Base-by-base conservation (phyloP, 1,284 basidiomycete genomes). In the Inonotus obliquus region DNA sequence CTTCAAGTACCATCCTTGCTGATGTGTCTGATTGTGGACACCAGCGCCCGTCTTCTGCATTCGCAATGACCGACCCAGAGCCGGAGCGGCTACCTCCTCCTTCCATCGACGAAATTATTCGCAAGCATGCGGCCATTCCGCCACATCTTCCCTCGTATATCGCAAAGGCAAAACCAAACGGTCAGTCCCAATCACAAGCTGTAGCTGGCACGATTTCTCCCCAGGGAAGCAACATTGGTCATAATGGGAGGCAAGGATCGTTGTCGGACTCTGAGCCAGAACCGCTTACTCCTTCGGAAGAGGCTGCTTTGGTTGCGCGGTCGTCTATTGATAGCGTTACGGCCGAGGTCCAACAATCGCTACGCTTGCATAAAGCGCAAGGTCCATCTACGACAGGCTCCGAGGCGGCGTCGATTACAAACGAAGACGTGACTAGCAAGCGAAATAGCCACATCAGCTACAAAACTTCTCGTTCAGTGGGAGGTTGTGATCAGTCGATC, bases 261-360 rank as follows among this genome's bases (percentile, higher is more conserved):
- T 23, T 54, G 14, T 62, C 54, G 21, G 60, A 37, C 17, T 49
- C 48, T 29, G 48, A 57, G 21, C 47, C 54, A 9, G 60, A 62
- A 57, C 54, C 54, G 45, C 66, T 80, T 37, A 74, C 77, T 37
- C 74, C 77, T 23, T 78, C 80, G 59, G 85, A 87, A 61, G 86
- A 87, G 63, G 76, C 76, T 1, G 87, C 89, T 54, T 68, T 86
- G 41, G 65, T 89, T 45, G 85, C 86, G 49, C 83, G 90, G 23
- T 91, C 91, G 19, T 92, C 90, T 10, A 83, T 92, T 61, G 91
- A 93, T 72, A 92, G 89, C 62, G 85, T 92, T 35, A 87, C 89
- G 21, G 86, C 91, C 66, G 91, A 93, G 77, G 84, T 91, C 29
- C 82, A 81, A 64, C 81, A 77, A 63, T 89, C 87, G 11, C 76